phyloP scores from a whole-genome alignment of 108 stramenopile species.

The Bacterosira constricta region DNA sequence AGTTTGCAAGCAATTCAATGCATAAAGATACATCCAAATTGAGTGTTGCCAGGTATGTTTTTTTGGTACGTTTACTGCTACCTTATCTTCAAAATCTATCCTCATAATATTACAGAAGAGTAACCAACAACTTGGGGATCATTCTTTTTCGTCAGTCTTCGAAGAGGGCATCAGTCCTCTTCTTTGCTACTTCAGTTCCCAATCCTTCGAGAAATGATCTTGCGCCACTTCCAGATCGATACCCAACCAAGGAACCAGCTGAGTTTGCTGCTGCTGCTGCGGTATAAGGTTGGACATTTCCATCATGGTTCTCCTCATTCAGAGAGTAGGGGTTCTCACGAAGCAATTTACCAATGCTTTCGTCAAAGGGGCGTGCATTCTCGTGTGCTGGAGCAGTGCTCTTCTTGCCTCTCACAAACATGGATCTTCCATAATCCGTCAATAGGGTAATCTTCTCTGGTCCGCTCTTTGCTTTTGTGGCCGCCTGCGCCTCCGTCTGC shows the following conservation, averaged over 20 bases:
- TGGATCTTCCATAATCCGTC: constrained; percentile 45
- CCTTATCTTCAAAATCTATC: no score
- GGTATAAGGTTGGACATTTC: background rate
- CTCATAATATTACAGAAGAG: no score
- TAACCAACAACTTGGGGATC: no score
- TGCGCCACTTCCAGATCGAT: background rate
- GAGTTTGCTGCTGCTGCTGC: background rate
- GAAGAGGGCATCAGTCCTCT: background rate
- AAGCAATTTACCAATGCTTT: constrained; percentile 21
- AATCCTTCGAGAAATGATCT: constrained; percentile 10
- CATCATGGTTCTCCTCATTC: constrained; percentile 10
- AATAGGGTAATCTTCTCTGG: constrained; percentile 45
- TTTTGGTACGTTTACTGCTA: no score
- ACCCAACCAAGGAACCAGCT: background rate
- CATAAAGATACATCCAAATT: no score
- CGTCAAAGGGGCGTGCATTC: constrained; percentile 16
- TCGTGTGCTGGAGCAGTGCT: constrained; percentile 13
- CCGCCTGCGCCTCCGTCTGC: constrained; percentile 53
- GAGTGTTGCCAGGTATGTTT: no score
- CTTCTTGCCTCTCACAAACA: constrained; percentile 42
- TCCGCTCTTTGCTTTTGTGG: constrained; percentile 44
- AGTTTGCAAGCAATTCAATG: no score
- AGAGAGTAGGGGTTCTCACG: constrained; percentile 38
- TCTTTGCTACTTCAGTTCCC: constrained; percentile 15
- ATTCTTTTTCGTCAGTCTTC: background rate